Evolutionary conservation across 768 basidiomycete species (phyloP), one percentile per base, ranked within the genome.

Genomic region (Rhodotorula kratochvilovae): DNA sequence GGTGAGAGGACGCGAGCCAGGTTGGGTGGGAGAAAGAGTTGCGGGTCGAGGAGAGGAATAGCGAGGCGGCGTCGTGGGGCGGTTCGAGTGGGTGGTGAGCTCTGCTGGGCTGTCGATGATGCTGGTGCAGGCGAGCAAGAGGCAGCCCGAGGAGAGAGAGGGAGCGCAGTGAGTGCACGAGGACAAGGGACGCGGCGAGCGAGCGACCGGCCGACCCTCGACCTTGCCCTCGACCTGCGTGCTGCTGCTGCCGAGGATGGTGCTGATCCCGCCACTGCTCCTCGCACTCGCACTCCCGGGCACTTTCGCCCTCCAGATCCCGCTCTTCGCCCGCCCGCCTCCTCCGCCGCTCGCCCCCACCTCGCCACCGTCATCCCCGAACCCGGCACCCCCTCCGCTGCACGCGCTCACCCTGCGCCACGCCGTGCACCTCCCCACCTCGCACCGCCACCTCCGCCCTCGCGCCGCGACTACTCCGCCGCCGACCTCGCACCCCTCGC

Each of bases 361-460:
- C 53, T 25, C 58, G 27, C 3, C 23, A 36, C 33, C 50, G 16
- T 46, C 59, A n/a, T 23, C 48, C 36, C 39, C 29, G 3, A 31
- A 17, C 16, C 45, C 36, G n/a, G n/a, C n/a, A 31, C 51, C n/a
- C 13, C 21, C 15, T 10, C 19, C 1, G 27, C 3, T n/a, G 23
- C 54, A 23, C 29, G 25, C 21, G 21, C 58, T 73, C 33, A 67
- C 66, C 0, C 66, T 74, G 4, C 57, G 65, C 0, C 73, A 74
- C n/a, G 68, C 68, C 13, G 48, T 74, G 10, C 73, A 74, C 42
- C 51, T 67, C 27, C 27, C 68, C 8, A 59, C 53, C 6, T 4
- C 31, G 5, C 10, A 63, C 35, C 60, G 50, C 0, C 33, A 60
- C 39, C 63, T 42, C 29, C 73, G 4, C 31, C 60, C 21, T 66